Percentiles rank a stretch among this genome's conserved stretches.
These are phyloP conservation scores for Prunus mume DNA, from an alignment of 306 rosid species.

Conservation along the genomic window DNA sequence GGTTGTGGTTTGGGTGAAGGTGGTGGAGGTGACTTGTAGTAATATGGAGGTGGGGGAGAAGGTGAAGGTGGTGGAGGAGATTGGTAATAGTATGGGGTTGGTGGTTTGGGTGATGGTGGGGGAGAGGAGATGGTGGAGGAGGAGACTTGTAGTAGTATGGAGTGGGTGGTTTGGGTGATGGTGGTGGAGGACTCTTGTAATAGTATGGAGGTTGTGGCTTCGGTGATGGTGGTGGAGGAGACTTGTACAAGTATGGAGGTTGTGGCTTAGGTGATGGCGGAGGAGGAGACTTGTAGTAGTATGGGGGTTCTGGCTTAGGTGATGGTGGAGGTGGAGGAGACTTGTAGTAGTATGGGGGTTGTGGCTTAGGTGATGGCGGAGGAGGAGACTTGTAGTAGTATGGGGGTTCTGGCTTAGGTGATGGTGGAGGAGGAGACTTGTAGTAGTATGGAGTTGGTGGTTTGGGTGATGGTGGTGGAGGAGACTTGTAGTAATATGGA, in stretches of 20 bases:
- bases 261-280: slow-evolving; percentile 27
- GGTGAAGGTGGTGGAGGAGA: slow-evolving; percentile 15
- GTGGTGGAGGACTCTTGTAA: neutral
- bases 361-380: slow-evolving; percentile 5
- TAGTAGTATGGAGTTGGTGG: neutral
- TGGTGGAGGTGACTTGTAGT: slow-evolving; percentile 29
- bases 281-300: slow-evolving; percentile 38
- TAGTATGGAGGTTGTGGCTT: neutral
- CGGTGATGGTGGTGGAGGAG: neutral
- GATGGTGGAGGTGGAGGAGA: slow-evolving; percentile 38
- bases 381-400: slow-evolving; percentile 29
- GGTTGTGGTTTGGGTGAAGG: slow-evolving; percentile 3
- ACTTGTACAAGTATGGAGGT: slow-evolving; percentile 14
- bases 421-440: slow-evolving; percentile 6
- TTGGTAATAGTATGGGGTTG: neutral
- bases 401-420: neutral
- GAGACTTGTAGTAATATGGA: slow-evolving; percentile 26
- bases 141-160: neutral
- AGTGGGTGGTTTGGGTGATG: neutral
- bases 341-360: neutral
- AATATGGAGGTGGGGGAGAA: neutral
- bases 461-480: neutral
- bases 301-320: slow-evolving; percentile 18
- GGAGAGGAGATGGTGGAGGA: neutral
- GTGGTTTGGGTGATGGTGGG: neutral